Percentiles rank a stretch among this genome's conserved stretches.
These are phyloP conservation scores for Caryopteris hybrid DNA, from an alignment of 305 asterid species.

Conservation along the genomic window DNA sequence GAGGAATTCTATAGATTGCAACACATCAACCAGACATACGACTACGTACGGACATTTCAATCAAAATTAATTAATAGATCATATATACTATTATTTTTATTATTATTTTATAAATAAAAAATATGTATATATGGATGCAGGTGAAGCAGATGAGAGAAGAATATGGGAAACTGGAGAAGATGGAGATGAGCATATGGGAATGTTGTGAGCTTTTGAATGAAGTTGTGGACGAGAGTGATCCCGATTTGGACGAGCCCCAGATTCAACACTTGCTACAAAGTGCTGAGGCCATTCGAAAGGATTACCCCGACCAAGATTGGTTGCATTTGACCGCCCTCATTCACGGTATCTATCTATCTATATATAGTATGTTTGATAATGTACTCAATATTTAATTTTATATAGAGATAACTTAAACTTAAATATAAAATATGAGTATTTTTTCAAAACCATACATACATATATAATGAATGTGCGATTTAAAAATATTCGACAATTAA, in stretches of 20 bases:
- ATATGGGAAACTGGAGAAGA: slow-evolving; percentile 49
- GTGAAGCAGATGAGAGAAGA: slow-evolving; percentile 64
- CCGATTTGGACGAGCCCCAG: slow-evolving; percentile 80
- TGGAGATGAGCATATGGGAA: slow-evolving; percentile 87
- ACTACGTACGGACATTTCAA: slow-evolving; percentile 36
- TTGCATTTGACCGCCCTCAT: slow-evolving; percentile 73
- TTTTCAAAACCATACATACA: too few relatives aligned
- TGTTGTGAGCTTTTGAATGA: slow-evolving; percentile 71
- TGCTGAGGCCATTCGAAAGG: slow-evolving; percentile 73
- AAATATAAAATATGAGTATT: too few relatives aligned
- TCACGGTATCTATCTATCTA: slow-evolving; percentile 59
- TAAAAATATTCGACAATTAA: too few relatives aligned
- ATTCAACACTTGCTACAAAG: slow-evolving; percentile 70
- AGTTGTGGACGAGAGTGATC: slow-evolving; percentile 78
- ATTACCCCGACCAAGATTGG: slow-evolving; percentile 74
- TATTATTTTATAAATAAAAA: too few relatives aligned
- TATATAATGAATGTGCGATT: too few relatives aligned
- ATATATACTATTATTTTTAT: too few relatives aligned
- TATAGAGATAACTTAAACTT: too few relatives aligned
- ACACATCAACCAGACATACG: slow-evolving; percentile 65
- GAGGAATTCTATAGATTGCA: slow-evolving; percentile 70
- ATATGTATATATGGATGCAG: too few relatives aligned
- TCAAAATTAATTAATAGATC: too few relatives aligned
- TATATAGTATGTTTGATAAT: too few relatives aligned
- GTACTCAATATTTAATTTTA: too few relatives aligned